These are phyloP conservation scores for Phaseolus coccineus DNA, from an alignment of 331 rosid species.

Conservation along the genomic window DNA sequence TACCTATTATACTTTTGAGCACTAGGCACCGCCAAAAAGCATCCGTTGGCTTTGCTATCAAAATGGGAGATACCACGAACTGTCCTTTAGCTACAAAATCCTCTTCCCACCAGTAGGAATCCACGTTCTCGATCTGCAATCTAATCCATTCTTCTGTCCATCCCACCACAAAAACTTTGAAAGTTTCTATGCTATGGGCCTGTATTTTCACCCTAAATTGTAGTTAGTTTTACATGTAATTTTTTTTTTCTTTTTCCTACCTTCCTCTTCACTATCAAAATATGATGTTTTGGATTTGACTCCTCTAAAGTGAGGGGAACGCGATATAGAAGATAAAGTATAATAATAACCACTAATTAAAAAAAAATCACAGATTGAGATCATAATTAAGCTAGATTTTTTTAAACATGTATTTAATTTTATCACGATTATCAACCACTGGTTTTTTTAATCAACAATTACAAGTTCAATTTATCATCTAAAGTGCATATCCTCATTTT, in stretches of 20 bases:
- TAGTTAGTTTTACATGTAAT: conserved; percentile 1
- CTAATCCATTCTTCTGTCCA: conserved; percentile 46
- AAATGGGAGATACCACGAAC: conserved; percentile 35
- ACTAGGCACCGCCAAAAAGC: conserved; percentile 45
- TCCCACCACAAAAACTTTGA: conserved; percentile 33
- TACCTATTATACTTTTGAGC: conserved; percentile 50
- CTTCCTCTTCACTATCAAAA: conserved; percentile 26
- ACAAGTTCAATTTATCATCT: too few species aligned
- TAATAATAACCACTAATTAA: too few species aligned
- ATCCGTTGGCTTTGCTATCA: conserved; percentile 43
- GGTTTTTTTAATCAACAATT: too few species aligned
- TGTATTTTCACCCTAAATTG: conserved; percentile 33
- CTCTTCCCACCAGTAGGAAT: conserved; percentile 46
- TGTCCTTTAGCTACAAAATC: conserved; percentile 47
- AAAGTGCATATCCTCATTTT: too few species aligned
- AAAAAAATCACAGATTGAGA: too few species aligned
- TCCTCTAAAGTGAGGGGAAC: too few species aligned
- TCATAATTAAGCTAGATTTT: too few species aligned
- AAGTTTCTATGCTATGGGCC: conserved; percentile 16
- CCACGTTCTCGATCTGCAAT: too few species aligned
- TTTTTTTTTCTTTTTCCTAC: not conserved
- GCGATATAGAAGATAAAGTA: too few species aligned
- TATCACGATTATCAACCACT: too few species aligned
- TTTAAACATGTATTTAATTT: too few species aligned
- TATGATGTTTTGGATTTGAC: not conserved